phyloP scores from a whole-genome alignment of 352 stramenopile genomes.

The Phytophthora litchii region DNA sequence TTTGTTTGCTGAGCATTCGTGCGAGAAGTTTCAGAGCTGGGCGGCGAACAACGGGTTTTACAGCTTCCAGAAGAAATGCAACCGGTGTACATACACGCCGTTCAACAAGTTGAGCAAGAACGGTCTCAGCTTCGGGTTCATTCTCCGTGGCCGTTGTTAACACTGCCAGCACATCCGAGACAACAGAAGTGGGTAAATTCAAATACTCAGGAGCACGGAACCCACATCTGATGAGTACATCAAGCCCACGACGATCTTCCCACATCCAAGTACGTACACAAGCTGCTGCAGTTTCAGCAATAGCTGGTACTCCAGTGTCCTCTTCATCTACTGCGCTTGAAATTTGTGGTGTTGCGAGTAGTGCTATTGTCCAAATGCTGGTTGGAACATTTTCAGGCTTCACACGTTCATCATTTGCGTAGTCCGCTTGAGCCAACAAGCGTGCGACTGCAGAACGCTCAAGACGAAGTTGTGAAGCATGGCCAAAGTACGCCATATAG shows the following conservation, averaged over 20 bases:
- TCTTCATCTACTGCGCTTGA: neutral
- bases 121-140: slow-evolving; percentile 16
- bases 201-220: slow-evolving; percentile 41
- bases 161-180: slow-evolving; percentile 50
- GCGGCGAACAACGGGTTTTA: slow-evolving; percentile 53
- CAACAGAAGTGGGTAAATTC: slow-evolving; percentile 33
- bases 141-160: slow-evolving; percentile 35
- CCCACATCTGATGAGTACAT: slow-evolving; percentile 45
- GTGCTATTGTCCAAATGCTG: slow-evolving; percentile 49
- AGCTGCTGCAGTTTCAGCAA: slow-evolving; percentile 15
- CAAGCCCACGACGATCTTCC: slow-evolving; percentile 28
- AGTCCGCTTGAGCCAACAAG: slow-evolving; percentile 54
- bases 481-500: slow-evolving; percentile 64
- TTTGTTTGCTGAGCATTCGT: slow-evolving; percentile 37
- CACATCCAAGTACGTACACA: slow-evolving; percentile 41
- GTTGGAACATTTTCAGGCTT: slow-evolving; percentile 41
- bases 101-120: slow-evolving; percentile 34
- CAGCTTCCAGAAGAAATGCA: slow-evolving; percentile 51
- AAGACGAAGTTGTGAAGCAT: slow-evolving; percentile 44
- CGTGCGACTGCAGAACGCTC: slow-evolving; percentile 35
- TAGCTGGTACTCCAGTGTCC: neutral
- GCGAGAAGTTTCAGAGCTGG: slow-evolving; percentile 54
- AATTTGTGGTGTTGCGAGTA: slow-evolving; percentile 40
- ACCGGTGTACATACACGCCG: slow-evolving; percentile 51
- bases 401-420: slow-evolving; percentile 33